Conservation (phyloP, 441 rosid species). For the Populus hybrid region DNA sequence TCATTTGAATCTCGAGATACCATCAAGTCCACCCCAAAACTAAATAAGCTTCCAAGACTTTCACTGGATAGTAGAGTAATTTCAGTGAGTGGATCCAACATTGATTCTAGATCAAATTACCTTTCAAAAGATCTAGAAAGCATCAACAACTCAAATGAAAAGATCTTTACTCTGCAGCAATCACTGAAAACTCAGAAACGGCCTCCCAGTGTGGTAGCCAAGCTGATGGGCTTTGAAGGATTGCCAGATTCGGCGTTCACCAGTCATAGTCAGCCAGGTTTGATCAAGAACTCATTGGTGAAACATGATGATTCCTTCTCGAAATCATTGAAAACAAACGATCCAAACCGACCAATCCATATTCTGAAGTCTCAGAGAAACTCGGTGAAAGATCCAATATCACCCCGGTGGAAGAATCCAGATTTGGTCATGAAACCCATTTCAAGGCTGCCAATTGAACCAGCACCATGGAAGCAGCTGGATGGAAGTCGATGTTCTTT, state of each 20-base stretch:
- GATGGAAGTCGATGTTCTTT: constrained; percentile 48
- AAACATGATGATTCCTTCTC: constrained; percentile 42
- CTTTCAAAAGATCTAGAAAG: constrained; percentile 31
- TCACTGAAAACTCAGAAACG: constrained; percentile 50
- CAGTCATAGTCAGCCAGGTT: constrained; percentile 33
- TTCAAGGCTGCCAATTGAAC: constrained; percentile 68
- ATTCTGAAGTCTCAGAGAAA: constrained; percentile 49
- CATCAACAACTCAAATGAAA: constrained; percentile 27
- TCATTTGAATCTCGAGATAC: constrained; percentile 65
- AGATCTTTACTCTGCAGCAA: constrained; percentile 24
- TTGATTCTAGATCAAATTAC: constrained; percentile 37
- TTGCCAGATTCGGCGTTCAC: constrained; percentile 61
- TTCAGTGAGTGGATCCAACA: constrained; percentile 36
- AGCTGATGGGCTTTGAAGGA: constrained; percentile 93
- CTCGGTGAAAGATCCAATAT: constrained; percentile 55
- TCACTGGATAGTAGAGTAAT: constrained; percentile 64
- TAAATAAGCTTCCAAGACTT: constrained; percentile 73
- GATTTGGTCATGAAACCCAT: constrained; percentile 70
- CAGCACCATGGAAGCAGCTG: constrained; percentile 83
- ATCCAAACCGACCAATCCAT: constrained; percentile 36
- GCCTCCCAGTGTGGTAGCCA: constrained; percentile 83
- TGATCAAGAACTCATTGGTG: constrained; percentile 26
- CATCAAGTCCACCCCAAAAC: constrained; percentile 49
- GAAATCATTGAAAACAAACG: constrained; percentile 43
- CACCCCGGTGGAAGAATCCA: constrained; percentile 75